phyloP scores from a whole-genome alignment of 768 basidiomycete species.

The Tricholoma terreum region DNA sequence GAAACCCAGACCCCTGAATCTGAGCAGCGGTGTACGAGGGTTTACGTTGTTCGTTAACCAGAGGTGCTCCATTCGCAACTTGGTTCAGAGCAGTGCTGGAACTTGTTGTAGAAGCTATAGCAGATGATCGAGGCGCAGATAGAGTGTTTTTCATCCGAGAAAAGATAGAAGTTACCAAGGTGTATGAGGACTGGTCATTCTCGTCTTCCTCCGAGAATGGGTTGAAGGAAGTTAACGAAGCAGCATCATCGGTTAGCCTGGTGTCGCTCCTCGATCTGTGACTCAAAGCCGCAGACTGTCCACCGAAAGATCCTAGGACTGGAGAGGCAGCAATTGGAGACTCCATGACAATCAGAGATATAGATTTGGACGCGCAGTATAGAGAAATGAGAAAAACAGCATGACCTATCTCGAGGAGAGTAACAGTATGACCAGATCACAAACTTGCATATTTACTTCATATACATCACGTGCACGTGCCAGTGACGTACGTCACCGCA shows the following conservation, averaged over 20 bases:
- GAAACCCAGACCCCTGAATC: conserved; percentile 44
- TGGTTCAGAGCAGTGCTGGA: conserved; percentile 30
- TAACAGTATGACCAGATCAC: too few species aligned
- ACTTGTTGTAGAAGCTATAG: conserved; percentile 40
- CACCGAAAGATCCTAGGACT: conserved; percentile 32
- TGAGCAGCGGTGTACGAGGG: conserved; percentile 48
- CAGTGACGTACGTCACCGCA: too few species aligned
- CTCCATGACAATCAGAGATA: conserved; percentile 23
- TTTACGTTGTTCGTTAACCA: conserved; percentile 51
- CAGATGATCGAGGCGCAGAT: conserved; percentile 59
- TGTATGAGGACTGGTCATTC: conserved; percentile 83
- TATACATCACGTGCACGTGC: too few species aligned
- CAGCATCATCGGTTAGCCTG: conserved; percentile 58
- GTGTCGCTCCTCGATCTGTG: conserved; percentile 65
- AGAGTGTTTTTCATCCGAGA: conserved; percentile 81
- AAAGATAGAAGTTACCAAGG: conserved; percentile 76
- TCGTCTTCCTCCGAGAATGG: conserved; percentile 94
- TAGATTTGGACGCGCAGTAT: not conserved
- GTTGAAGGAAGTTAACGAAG: conserved; percentile 82
- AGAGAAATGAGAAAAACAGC: not conserved
- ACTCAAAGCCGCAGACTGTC: conserved; percentile 54
- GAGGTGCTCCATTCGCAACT: conserved; percentile 18
- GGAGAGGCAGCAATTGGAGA: conserved; percentile 31
- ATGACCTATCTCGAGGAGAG: too few species aligned
- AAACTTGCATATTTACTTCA: not conserved